These are phyloP conservation scores for Flaveria sonorensis DNA, from an alignment of 129 eudicot species.

Conservation along the genomic window DNA sequence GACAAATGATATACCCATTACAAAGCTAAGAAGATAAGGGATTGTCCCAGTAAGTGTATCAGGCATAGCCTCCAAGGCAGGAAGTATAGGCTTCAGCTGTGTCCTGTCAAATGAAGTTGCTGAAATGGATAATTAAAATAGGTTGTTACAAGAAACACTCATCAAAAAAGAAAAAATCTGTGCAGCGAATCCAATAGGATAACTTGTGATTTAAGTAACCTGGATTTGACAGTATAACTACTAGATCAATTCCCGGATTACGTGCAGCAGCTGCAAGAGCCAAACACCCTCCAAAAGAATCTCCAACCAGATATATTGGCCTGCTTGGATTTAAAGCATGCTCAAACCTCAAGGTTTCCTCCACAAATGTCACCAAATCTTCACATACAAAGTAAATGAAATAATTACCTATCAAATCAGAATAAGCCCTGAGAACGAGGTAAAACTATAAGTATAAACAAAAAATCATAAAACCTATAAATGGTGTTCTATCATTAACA, in stretches of 20 bases:
- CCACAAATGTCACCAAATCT: constrained; percentile 72
- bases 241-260: constrained; percentile 69
- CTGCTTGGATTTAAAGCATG: constrained; percentile 72
- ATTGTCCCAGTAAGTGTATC: constrained; percentile 67
- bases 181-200: background rate
- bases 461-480: constrained; percentile 56
- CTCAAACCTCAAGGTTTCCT: constrained; percentile 65
- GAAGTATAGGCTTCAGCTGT: constrained; percentile 82
- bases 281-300: constrained; percentile 89
- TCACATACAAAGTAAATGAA: constrained; percentile 21
- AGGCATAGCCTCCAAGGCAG: constrained; percentile 74
- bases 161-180: background rate
- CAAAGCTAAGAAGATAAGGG: constrained; percentile 86
- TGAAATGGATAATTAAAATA: constrained; percentile 49
- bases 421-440: background rate
- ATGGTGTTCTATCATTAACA: constrained; percentile 78
- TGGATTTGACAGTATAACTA: constrained; percentile 78
- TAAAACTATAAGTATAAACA: constrained; percentile 9
- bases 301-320: constrained; percentile 86
- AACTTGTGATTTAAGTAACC: constrained; percentile 44
- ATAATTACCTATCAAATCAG: background rate
- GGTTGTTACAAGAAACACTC: constrained; percentile 28
- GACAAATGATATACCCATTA: constrained; percentile 69
- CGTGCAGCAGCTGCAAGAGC: constrained; percentile 94
- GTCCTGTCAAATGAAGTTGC: constrained; percentile 96